Evolutionary conservation across 192 early-diverging fungal species (phyloP), one percentile per base, ranked within the genome.

Genomic region (Irineochytrium annulatum): DNA sequence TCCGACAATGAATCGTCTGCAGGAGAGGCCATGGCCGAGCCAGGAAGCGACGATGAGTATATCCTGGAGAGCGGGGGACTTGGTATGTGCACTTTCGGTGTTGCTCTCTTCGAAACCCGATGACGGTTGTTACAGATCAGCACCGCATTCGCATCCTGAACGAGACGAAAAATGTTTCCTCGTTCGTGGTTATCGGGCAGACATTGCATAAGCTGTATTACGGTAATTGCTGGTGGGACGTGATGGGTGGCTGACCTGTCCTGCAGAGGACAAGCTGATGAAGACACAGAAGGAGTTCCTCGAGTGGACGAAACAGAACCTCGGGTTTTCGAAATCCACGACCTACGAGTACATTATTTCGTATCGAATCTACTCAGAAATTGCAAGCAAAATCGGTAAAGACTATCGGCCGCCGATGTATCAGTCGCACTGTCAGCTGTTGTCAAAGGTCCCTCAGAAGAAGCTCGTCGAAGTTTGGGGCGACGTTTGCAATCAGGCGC

Each of bases 341-440:
- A 81, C 79, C 5, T 81, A 81, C 64, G 79, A 81, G 65, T 80
- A 81, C 67, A 81, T 81, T 55, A 76, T 76, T 33, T 77, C 71
- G 4, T 76, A 76, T 37, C 60, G 71, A 4, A 63, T 81, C 43
- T 81, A 81, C 49, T 75, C 71, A 28, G 79, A 81, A 43, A 77
- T 81, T 53, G 70, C 65, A 29, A 52, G 57, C 44, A 77, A 76
- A 51, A 60, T 81, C 6, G 61, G 68, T 24, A 41, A 57, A 19
- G 66, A 59, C 13, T 68, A 52, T 52, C 57, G 63, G 26, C 79
- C 79, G 31, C 79, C 79, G 4, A 65, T 75, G 73, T 81, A 74
- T 39, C 79, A 81, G 53, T 68, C 64, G 6, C 79, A 81, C 49
- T 81, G 79, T 53, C 79, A 81, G 65, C 58, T 81, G n/a, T 64